Conservation (phyloP, 1,284 basidiomycete species). For the Sphagnurus paluster region DNA sequence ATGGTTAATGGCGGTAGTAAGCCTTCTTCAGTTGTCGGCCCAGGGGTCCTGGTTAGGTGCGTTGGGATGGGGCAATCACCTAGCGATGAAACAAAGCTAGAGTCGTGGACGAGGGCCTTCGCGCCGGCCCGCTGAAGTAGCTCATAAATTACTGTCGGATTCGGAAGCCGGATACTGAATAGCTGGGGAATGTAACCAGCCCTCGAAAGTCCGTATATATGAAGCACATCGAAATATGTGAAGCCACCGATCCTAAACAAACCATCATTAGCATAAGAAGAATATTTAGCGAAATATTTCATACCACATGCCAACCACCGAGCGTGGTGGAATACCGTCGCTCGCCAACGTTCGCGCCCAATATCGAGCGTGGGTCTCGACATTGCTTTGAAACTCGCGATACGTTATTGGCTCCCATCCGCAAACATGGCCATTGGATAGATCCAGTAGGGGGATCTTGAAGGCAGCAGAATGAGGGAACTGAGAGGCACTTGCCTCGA, state of each 20-base stretch:
- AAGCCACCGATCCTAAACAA: slow-evolving; percentile 55
- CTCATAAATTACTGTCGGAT: slow-evolving; percentile 56
- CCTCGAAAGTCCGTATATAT: slow-evolving; percentile 61
- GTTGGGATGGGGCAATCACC: slow-evolving; percentile 40
- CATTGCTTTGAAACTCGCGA: slow-evolving; percentile 50
- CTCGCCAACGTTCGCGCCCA: slow-evolving; percentile 44
- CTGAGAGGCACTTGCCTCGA: slow-evolving; percentile 34
- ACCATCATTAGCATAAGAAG: neutral
- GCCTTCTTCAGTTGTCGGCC: slow-evolving; percentile 29
- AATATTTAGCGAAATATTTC: slow-evolving; percentile 14
- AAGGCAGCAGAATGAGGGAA: slow-evolving; percentile 35
- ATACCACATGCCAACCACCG: slow-evolving; percentile 64
- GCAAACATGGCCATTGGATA: slow-evolving; percentile 28
- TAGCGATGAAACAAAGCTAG: slow-evolving; percentile 40
- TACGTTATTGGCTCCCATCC: slow-evolving; percentile 53
- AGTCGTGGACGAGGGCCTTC: slow-evolving; percentile 54
- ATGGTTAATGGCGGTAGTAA: slow-evolving; percentile 41
- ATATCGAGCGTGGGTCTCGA: slow-evolving; percentile 53
- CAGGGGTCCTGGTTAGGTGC: slow-evolving; percentile 30
- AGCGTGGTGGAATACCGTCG: slow-evolving; percentile 40
- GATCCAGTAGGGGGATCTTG: slow-evolving; percentile 36
- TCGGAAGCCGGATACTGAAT: slow-evolving; percentile 60
- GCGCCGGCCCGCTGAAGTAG: slow-evolving; percentile 51
- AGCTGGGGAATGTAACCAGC: slow-evolving; percentile 67
- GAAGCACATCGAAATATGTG: slow-evolving; percentile 58